Conservation (phyloP, 2,329 filamentous ascomycete species). For the Ascochyta clinopodiicola region DNA sequence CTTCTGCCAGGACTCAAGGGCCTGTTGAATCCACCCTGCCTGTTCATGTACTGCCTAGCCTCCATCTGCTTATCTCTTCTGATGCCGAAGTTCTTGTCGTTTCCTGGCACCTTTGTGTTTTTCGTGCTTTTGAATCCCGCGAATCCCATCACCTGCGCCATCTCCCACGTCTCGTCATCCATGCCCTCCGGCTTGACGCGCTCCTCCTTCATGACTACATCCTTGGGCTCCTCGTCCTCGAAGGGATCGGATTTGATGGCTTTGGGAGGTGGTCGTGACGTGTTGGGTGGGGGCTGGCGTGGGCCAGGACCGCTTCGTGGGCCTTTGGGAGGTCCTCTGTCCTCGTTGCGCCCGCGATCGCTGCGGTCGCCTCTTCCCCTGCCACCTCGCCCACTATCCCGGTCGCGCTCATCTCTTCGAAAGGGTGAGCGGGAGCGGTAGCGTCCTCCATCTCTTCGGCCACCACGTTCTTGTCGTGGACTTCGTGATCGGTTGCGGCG, state of each 20-base stretch:
- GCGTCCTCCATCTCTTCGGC: constrained; percentile 27
- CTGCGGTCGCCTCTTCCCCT: constrained; percentile 20
- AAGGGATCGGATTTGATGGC: constrained; percentile 4
- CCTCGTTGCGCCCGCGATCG: constrained; percentile 13
- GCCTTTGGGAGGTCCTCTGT: constrained; percentile 33
- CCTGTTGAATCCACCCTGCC: constrained; percentile 80
- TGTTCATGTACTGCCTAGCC: constrained; percentile 97
- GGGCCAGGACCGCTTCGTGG: constrained; percentile 29
- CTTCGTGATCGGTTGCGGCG: constrained; percentile 44
- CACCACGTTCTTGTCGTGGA: constrained; percentile 40
- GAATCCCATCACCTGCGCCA: constrained; percentile 92
- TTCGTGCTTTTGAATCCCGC: constrained; percentile 85
- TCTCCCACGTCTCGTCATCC: constrained; percentile 72
- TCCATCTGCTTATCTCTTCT: constrained; percentile 92
- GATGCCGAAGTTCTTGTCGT: constrained; percentile 77
- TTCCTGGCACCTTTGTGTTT: constrained; percentile 85
- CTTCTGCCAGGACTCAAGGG: constrained; percentile 63
- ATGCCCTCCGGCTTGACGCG: constrained; percentile 47
- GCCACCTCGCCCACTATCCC: constrained; percentile 23
- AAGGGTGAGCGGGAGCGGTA: constrained; percentile 40
- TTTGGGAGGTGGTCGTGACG: background rate
- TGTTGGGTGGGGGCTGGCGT: constrained; percentile 6
- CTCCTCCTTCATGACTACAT: constrained; percentile 39
- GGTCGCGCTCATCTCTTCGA: constrained; percentile 30
- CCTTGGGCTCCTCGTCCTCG: constrained; percentile 28